Evolutionary conservation across 805 yeast species (phyloP).

Genomic region (Candida nonsorbophila): DNA sequence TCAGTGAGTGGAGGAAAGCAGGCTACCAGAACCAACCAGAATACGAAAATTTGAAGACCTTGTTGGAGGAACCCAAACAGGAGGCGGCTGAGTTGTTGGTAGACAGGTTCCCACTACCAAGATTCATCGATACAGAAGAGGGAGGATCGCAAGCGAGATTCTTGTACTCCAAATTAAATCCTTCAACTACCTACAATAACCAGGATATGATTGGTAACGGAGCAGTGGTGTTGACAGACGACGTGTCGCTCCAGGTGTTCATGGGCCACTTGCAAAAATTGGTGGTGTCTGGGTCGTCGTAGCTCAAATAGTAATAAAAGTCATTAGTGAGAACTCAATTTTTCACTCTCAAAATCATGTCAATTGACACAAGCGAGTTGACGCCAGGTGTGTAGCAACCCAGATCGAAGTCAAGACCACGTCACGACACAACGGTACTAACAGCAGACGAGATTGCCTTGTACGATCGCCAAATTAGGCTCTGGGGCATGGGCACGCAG

Average conservation of each 20-base stretch:
- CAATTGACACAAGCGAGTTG: conserved; percentile 3
- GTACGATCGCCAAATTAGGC: conserved; percentile 89
- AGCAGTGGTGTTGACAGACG: conserved; percentile 50
- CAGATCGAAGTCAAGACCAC: too few relatives aligned
- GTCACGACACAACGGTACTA: not conserved
- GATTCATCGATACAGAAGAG: conserved; percentile 69
- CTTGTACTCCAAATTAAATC: conserved; percentile 63
- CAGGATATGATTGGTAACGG: conserved; percentile 21
- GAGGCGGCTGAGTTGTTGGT: conserved; percentile 62
- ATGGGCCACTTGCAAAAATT: conserved; percentile 48
- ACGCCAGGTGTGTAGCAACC: conserved; percentile 10
- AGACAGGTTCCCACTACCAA: conserved; percentile 67
- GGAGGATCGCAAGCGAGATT: conserved; percentile 76
- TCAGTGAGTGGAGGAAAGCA: conserved; percentile 63
- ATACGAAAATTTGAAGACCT: conserved; percentile 53
- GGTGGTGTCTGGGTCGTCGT: conserved; percentile 17
- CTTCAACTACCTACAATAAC: conserved; percentile 46
- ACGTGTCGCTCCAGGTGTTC: conserved; percentile 50
- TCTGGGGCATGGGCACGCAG: conserved; percentile 97
- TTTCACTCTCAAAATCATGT: too few relatives aligned
- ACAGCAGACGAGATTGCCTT: conserved; percentile 74
- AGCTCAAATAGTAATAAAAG: not conserved
- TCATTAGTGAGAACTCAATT: not conserved
- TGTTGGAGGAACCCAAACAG: conserved; percentile 54
- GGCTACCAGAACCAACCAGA: conserved; percentile 60